phyloP scores from a whole-genome alignment of 768 basidiomycete genomes.

The Calocera viscosa region DNA sequence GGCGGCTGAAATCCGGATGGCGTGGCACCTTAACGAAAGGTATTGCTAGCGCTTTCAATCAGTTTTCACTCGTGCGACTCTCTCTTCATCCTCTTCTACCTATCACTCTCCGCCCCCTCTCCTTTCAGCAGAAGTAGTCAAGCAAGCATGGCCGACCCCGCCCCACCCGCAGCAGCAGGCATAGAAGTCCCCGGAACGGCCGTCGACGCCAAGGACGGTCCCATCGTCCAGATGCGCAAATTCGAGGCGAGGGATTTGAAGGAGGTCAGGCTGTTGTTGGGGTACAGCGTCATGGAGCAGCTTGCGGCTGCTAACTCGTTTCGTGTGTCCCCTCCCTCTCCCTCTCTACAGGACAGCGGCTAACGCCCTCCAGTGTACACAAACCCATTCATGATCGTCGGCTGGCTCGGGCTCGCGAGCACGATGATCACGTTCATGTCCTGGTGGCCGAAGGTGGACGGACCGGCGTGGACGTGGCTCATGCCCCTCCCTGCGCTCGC shows the following conservation, averaged over 20 bases:
- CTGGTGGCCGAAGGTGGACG: conserved; percentile 52
- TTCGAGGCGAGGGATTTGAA: conserved; percentile 44
- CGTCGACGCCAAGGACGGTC: no score
- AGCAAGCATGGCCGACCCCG: no score
- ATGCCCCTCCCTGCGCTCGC: conserved; percentile 47
- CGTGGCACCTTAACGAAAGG: no score
- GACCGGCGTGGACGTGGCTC: background rate
- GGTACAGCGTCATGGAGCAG: conserved; percentile 52
- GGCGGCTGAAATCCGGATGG: no score
- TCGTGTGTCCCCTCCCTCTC: conserved; percentile 45
- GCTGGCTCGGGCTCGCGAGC: conserved; percentile 51
- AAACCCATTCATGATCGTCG: conserved; percentile 45
- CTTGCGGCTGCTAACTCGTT: conserved; percentile 56
- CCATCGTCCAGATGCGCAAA: conserved; percentile 35
- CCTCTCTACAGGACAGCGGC: conserved; percentile 26
- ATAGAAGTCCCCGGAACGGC: no score
- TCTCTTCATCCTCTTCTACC: no score
- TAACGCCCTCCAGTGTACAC: conserved; percentile 32
- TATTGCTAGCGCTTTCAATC: no score
- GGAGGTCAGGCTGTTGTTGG: conserved; percentile 47
- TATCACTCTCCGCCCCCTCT: no score
- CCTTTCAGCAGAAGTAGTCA: no score
- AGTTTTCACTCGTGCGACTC: no score
- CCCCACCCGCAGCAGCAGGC: no score
- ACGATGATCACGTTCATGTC: conserved; percentile 46